Evolutionary conservation across 495 filamentous ascomycete species (phyloP).

Genomic region (Aspergillus nanangensis): DNA sequence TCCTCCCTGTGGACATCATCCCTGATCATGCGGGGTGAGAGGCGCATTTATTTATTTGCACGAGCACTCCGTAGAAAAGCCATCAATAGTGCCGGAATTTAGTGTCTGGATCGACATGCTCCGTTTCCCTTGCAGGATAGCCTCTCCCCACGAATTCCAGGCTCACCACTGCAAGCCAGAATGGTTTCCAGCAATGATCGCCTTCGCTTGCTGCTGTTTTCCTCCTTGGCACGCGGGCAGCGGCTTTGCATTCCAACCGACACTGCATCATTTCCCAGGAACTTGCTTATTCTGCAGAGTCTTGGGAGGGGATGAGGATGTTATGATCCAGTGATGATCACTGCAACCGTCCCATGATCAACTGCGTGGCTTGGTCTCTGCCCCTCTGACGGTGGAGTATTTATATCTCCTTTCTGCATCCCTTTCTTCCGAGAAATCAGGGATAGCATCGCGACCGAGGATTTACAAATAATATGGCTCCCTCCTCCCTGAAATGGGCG

Average conservation of each 20-base stretch:
- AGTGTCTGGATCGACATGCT: background rate
- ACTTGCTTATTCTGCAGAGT: too few species aligned
- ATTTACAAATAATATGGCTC: constrained; percentile 3
- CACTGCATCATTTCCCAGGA: background rate
- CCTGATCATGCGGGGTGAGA: too few species aligned
- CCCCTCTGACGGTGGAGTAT: too few species aligned
- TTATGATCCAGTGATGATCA: too few species aligned
- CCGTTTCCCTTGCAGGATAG: background rate
- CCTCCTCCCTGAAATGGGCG: background rate
- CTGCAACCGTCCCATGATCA: too few species aligned
- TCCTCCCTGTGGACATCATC: constrained; percentile 8
- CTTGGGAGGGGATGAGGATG: background rate
- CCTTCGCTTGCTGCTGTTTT: background rate
- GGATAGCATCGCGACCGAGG: background rate
- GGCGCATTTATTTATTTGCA: too few species aligned
- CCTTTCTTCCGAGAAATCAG: background rate
- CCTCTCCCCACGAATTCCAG: background rate
- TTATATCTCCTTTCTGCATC: background rate
- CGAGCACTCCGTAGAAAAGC: too few species aligned
- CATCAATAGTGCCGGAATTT: background rate
- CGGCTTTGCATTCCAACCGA: background rate
- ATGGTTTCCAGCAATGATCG: constrained; percentile 3
- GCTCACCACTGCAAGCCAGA: background rate
- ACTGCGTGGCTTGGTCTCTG: too few species aligned
- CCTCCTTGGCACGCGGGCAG: background rate